Evolutionary conservation across 2,329 filamentous ascomycete genomes (phyloP).

Genomic region (Claviceps maximensis): DNA sequence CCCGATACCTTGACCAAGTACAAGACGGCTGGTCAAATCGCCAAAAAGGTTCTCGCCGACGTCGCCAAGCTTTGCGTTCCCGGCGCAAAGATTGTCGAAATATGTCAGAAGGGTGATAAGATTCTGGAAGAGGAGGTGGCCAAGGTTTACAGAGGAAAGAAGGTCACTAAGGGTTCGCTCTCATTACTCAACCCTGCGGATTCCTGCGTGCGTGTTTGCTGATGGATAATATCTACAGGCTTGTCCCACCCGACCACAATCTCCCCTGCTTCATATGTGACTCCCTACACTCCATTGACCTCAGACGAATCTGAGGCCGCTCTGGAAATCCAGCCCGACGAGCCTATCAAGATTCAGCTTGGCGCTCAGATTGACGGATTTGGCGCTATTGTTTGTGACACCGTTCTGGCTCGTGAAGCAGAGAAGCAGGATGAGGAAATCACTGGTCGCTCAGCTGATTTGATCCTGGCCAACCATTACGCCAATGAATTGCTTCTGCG

Average conservation of each 20-base stretch:
- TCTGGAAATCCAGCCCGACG: conserved; percentile 65
- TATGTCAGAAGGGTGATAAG: conserved; percentile 94
- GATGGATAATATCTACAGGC: conserved; percentile 33
- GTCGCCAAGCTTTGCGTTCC: conserved; percentile 64
- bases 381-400: conserved; percentile 91
- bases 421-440: conserved; percentile 50
- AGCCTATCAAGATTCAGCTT: conserved; percentile 95
- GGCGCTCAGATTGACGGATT: conserved; percentile 97
- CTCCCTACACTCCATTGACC: conserved; percentile 85
- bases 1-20: conserved; percentile 97
- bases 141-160: conserved; percentile 98
- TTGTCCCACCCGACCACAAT: conserved; percentile 90
- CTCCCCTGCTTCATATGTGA: conserved; percentile 87
- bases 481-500: conserved; percentile 90
- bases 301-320: conserved; percentile 77
- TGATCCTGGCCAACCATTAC: conserved; percentile 84
- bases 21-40: conserved; percentile 91
- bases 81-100: conserved; percentile 81
- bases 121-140: conserved; percentile 82
- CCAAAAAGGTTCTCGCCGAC: conserved; percentile 84
- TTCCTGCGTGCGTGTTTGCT: background rate
- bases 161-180: conserved; percentile 71
- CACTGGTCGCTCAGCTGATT: conserved; percentile 68
- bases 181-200: background rate
- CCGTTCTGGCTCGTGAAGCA: conserved; percentile 57